Percentiles rank a stretch among this genome's conserved stretches.
phyloP scores from a whole-genome alignment of 2,329 filamentous ascomycete genomes.

The Aphanoascus verrucosus region DNA sequence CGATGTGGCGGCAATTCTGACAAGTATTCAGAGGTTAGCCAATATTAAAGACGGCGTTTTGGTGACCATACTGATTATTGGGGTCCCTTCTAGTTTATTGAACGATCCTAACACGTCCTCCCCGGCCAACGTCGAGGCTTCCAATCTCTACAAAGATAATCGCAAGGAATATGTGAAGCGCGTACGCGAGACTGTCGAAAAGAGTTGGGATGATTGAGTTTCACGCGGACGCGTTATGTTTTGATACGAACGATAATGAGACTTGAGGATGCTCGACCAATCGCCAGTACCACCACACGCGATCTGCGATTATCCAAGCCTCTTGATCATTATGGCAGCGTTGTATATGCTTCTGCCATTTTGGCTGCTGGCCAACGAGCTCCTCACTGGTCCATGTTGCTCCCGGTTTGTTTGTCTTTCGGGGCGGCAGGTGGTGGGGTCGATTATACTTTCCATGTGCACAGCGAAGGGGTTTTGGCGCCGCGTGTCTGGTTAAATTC shows the following conservation, averaged over 20 bases:
- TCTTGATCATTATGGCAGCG: too few relatives aligned
- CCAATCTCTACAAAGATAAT: slow-evolving; percentile 97
- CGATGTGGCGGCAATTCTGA: slow-evolving; percentile 92
- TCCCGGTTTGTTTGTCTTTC: neutral
- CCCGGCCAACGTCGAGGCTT: slow-evolving; percentile 94
- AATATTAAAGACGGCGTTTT: neutral
- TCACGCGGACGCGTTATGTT: slow-evolving; percentile 25
- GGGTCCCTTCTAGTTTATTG: slow-evolving; percentile 53
- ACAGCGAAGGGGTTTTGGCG: slow-evolving; percentile 22
- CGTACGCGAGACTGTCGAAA: slow-evolving; percentile 93
- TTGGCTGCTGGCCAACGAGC: too few relatives aligned
- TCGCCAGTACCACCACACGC: too few relatives aligned
- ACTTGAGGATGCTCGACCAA: too few relatives aligned
- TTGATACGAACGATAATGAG: neutral
- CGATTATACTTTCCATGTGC: slow-evolving; percentile 1
- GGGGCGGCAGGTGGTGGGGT: neutral
- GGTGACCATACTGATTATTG: slow-evolving; percentile 2
- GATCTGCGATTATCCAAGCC: too few relatives aligned
- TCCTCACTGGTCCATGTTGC: too few relatives aligned
- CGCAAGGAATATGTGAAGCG: slow-evolving; percentile 91
- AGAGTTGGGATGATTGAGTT: slow-evolving; percentile 87
- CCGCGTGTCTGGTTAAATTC: slow-evolving; percentile 14
- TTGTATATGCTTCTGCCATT: too few relatives aligned
- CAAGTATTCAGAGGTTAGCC: slow-evolving; percentile 87
- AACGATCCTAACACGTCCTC: slow-evolving; percentile 99